Base-by-base conservation (phyloP, 768 basidiomycete genomes). In the Leucosporidium scottii region DNA sequence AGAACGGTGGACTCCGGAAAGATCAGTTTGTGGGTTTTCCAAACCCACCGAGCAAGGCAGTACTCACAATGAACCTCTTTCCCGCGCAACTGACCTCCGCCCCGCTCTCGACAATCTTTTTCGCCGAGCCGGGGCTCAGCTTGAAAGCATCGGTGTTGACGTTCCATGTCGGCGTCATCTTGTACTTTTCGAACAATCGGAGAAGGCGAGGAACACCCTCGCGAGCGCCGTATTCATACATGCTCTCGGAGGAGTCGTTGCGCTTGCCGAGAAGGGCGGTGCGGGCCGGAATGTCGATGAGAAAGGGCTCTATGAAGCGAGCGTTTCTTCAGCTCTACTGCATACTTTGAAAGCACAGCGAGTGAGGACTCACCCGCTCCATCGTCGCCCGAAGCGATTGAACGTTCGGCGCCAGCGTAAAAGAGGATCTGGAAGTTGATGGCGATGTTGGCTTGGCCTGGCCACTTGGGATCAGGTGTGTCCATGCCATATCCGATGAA, bases 391-490 rank as follows among this genome's bases (percentile, higher is more conserved):
- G 66, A 62, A n/a, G 30, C 57, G 20, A 67, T 13, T 0, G 56
- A 34, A 7, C 50, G 31, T 56, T 70, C 69, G 3, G 56, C 65
- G 5, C 65, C 65, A 15, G 39, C 27, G 20, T 61, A 50, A 36
- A 64, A 64, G 39, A 67, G 48, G 50, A 70, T 55, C 28, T 73
- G 64, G 48, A 70, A 74, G 57, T 71, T 72, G 21, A 75, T 68
- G 36, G 73, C 74, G 60, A 76, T 74, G 59, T 75, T 74, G 13
- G 70, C 71, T 1, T 71, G 66, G 5, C 67, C 68, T 3, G 76
- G 76, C 76, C 74, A 75, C 44, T 73, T 68, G 25, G 71, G 66
- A 59, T 74, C 66, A 0, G 75, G 76, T 21, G 62, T 67, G 36
- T 72, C 64, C 20, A 66, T 66, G 8, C 76, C 76, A 50, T 76